phyloP scores from a whole-genome alignment of 257 asterid genomes.

The Nyctanthes arbortristis region DNA sequence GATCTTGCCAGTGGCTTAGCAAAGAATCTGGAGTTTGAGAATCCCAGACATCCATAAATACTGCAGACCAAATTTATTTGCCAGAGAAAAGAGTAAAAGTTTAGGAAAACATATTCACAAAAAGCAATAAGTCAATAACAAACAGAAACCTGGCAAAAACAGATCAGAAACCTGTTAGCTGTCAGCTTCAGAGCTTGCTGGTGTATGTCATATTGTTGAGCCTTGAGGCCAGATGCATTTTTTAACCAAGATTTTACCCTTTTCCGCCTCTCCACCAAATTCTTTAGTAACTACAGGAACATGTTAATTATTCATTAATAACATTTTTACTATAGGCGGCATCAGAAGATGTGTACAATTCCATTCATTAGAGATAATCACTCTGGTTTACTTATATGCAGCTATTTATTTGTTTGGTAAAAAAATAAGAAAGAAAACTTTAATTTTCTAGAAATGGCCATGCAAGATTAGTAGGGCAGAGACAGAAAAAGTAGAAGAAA shows the following conservation, averaged over 20 bases:
- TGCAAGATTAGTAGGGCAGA: not conserved
- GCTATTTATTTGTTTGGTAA: not conserved
- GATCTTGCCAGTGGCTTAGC: conserved; percentile 95
- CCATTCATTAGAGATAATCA: not conserved
- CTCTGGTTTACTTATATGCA: not conserved
- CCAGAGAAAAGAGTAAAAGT: conserved; percentile 24
- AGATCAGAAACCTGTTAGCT: conserved; percentile 82
- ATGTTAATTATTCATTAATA: not conserved
- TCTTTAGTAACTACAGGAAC: conserved; percentile 63
- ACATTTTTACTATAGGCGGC: not conserved
- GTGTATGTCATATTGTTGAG: conserved; percentile 89
- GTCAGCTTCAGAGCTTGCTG: conserved; percentile 98
- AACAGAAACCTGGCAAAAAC: conserved; percentile 10
- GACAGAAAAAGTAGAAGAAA: not conserved
- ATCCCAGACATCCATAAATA: conserved; percentile 98
- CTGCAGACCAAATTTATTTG: conserved; percentile 42
- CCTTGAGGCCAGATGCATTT: conserved; percentile 83
- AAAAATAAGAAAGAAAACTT: not conserved
- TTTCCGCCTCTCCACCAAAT: conserved; percentile 88
- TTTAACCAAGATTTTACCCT: conserved; percentile 73
- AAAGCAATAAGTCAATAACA: conserved; percentile 17
- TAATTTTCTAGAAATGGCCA: not conserved
- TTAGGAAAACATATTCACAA: not conserved
- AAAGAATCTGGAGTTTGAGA: conserved; percentile 92
- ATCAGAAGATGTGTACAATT: not conserved